Evolutionary conservation across 1,139 yeast genomes (phyloP).

Genomic region (Debaryomyces sp.): DNA sequence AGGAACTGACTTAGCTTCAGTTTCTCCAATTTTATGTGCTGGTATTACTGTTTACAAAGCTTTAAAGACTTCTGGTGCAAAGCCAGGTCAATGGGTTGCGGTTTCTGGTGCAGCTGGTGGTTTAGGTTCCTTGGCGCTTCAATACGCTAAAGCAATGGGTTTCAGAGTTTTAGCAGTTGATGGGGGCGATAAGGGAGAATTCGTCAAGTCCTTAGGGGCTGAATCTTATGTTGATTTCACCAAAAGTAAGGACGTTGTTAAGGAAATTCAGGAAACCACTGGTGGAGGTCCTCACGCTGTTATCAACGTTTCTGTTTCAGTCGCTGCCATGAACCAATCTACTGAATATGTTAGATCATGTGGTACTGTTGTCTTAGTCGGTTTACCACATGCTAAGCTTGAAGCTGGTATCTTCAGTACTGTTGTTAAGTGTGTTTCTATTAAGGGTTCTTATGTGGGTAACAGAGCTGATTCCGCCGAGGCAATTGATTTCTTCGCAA

Average conservation of each 20-base stretch:
- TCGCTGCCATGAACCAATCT: conserved; percentile 65
- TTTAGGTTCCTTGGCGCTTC: conserved; percentile 72
- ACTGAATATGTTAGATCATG: conserved; percentile 64
- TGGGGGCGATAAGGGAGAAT: conserved; percentile 68
- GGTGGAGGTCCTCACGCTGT: conserved; percentile 81
- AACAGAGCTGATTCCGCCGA: conserved; percentile 80
- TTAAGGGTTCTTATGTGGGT: conserved; percentile 77
- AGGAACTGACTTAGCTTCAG: conserved; percentile 70
- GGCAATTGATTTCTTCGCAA: conserved; percentile 70
- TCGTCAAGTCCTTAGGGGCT: conserved; percentile 63
- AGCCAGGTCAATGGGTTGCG: conserved; percentile 77
- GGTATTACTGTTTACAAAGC: conserved; percentile 84
- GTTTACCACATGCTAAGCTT: conserved; percentile 72
- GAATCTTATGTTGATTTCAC: conserved; percentile 69
- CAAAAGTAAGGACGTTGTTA: conserved; percentile 56
- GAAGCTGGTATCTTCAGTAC: conserved; percentile 64
- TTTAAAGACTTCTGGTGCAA: conserved; percentile 63
- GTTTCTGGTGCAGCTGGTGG: conserved; percentile 83
- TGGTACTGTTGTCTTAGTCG: conserved; percentile 74
- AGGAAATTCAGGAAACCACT: conserved; percentile 60
- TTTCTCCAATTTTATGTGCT: conserved; percentile 81
- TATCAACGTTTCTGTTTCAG: conserved; percentile 73
- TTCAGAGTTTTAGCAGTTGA: conserved; percentile 73
- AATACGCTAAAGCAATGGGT: conserved; percentile 78
- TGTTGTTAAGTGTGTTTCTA: conserved; percentile 64